phyloP scores from a whole-genome alignment of 2,329 filamentous ascomycete species.

The Zarea fungicola region DNA sequence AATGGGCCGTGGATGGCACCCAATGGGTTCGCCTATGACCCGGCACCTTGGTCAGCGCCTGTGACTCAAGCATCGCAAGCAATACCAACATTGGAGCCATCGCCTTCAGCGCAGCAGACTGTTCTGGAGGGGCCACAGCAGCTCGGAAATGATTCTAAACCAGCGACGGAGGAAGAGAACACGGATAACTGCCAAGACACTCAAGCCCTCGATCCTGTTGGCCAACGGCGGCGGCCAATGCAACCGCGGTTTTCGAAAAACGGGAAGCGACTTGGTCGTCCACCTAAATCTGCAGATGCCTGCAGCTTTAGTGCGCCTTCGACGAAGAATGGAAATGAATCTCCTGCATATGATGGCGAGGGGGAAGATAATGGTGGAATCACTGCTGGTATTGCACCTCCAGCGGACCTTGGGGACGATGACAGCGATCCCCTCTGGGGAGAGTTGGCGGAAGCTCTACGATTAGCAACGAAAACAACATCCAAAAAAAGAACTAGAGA shows the following conservation, averaged over 20 bases:
- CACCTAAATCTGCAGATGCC: background rate
- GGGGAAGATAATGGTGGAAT: conserved; percentile 3
- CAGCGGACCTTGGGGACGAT: conserved; percentile 3
- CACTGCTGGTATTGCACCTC: background rate
- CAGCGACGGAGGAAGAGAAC: background rate
- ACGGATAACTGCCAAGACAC: background rate
- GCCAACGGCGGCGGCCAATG: background rate
- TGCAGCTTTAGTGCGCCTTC: background rate
- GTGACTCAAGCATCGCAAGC: background rate
- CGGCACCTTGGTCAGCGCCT: background rate
- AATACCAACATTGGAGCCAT: background rate
- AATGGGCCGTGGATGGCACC: background rate
- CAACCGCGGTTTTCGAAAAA: conserved; percentile 12
- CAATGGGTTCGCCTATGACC: background rate
- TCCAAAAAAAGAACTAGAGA: background rate
- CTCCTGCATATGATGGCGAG: conserved; percentile 8
- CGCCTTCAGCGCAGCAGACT: background rate
- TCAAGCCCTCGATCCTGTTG: background rate
- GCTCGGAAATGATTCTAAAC: background rate
- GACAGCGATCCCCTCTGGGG: conserved; percentile 7
- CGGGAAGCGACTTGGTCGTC: conserved; percentile 11
- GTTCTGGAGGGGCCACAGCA: background rate
- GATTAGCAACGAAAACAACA: conserved; percentile 1
- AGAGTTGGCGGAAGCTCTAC: conserved; percentile 7
- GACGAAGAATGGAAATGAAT: background rate